Evolutionary conservation across 495 filamentous ascomycete species (phyloP).

Genomic region (Lentithecium fluviatile): DNA sequence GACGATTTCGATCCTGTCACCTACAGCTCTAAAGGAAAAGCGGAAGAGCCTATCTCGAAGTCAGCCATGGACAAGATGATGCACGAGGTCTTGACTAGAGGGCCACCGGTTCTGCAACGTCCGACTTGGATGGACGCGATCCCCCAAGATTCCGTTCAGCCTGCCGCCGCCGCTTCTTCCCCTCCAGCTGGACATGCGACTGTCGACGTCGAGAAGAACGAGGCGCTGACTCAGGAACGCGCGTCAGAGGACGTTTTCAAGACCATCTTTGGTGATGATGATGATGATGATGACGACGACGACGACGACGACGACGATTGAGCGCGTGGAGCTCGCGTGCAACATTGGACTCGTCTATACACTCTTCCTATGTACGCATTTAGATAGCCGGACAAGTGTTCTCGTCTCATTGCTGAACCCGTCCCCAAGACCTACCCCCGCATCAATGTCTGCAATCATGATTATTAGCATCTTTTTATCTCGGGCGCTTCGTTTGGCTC

Average conservation of each 20-base stretch:
- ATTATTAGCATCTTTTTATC: too few relatives aligned
- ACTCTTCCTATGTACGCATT: neutral
- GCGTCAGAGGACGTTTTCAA: conserved; percentile 89
- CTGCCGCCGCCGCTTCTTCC: conserved; percentile 7
- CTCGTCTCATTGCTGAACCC: too few relatives aligned
- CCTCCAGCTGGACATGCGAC: conserved; percentile 37
- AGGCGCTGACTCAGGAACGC: conserved; percentile 77
- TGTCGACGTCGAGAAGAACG: conserved; percentile 77
- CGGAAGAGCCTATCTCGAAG: conserved; percentile 36
- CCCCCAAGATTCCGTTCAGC: neutral
- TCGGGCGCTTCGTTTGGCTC: too few relatives aligned
- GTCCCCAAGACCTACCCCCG: too few relatives aligned
- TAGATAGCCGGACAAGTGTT: too few relatives aligned
- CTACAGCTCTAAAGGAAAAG: conserved; percentile 7
- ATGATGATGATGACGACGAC: conserved; percentile 59
- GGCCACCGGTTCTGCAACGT: neutral
- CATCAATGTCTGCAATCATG: too few relatives aligned
- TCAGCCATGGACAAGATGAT: conserved; percentile 54
- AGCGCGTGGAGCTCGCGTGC: neutral
- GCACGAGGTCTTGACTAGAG: conserved; percentile 42
- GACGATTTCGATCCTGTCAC: conserved; percentile 42
- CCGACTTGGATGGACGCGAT: conserved; percentile 7
- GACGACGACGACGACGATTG: conserved; percentile 51
- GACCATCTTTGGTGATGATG: conserved; percentile 88
- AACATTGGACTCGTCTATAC: too few relatives aligned